These are phyloP conservation scores for Colletotrichum sp. DNA, from an alignment of 2,329 filamentous ascomycete species.

Conservation along the genomic window DNA sequence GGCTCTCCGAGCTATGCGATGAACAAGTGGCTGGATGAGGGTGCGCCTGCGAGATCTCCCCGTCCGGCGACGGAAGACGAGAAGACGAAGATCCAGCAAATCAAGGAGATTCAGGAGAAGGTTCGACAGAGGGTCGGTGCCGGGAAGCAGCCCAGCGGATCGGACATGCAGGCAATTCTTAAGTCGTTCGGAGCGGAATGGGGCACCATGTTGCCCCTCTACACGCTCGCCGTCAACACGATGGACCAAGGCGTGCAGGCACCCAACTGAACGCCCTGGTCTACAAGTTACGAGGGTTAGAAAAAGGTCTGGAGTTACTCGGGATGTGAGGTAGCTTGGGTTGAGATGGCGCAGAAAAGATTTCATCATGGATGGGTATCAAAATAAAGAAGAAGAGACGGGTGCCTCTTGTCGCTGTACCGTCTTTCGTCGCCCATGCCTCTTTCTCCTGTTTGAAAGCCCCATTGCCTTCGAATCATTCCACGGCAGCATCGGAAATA, in stretches of 20 bases:
- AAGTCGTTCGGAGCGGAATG: neutral
- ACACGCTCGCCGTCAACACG: neutral
- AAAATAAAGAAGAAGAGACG: neutral
- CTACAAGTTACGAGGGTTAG: rapidly evolving
- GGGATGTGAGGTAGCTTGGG: neutral
- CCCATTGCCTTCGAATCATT: neutral
- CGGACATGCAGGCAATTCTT: neutral
- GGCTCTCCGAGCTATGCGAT: neutral
- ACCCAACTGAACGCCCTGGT: neutral
- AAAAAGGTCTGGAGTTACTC: neutral
- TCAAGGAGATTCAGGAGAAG: neutral
- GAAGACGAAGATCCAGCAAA: neutral
- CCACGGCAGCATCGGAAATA: too few relatives aligned
- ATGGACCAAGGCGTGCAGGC: neutral
- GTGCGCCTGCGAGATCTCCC: neutral
- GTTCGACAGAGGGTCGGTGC: neutral
- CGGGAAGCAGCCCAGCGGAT: neutral
- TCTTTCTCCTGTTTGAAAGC: rapidly evolving
- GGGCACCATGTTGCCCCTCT: neutral
- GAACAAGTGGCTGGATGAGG: neutral
- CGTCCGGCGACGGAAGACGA: neutral
- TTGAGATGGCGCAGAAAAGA: neutral
- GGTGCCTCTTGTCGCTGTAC: neutral
- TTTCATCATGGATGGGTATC: too few relatives aligned
- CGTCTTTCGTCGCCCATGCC: neutral